Evolutionary conservation across 257 asterid genomes (phyloP).

Genomic region (Plantago elongata): DNA sequence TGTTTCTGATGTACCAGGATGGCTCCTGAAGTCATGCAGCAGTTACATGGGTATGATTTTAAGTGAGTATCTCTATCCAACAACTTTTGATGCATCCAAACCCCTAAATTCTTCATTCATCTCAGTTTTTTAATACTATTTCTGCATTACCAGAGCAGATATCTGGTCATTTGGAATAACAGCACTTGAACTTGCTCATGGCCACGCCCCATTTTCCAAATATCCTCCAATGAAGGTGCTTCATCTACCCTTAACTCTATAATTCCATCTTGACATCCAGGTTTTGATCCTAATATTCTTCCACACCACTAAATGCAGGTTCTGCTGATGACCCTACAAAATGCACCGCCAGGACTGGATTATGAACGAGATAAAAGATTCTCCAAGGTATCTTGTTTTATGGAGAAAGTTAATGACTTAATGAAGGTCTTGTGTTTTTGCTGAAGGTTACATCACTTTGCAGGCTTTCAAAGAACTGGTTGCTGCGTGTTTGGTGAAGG

Average conservation of each 20-base stretch:
- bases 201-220: constrained; percentile 98
- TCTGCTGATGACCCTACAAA: constrained; percentile 95
- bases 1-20: constrained; percentile 47
- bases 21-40: constrained; percentile 99
- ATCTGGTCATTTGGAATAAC: constrained; percentile 98
- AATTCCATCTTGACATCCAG: constrained; percentile 16
- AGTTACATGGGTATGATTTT: constrained; percentile 96
- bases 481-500: constrained; percentile 98
- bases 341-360: constrained; percentile 99
- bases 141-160: constrained; percentile 79
- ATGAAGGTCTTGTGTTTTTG: constrained; percentile 17
- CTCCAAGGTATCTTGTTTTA: constrained; percentile 70
- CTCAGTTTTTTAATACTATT: constrained; percentile 21
- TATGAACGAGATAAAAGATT: constrained; percentile 94
- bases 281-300: constrained; percentile 18
- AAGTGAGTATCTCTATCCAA: constrained; percentile 50
- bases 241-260: constrained; percentile 15
- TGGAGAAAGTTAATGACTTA: constrained; percentile 19
- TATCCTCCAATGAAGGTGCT: constrained; percentile 98
- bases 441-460: constrained; percentile 33
- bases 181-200: constrained; percentile 99
- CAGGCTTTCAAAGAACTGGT: constrained; percentile 95
- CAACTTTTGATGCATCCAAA: constrained; percentile 2
- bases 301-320: constrained; percentile 53
- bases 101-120: constrained; percentile 5